Percentiles rank a stretch among this genome's conserved stretches.
Evolutionary conservation across 352 stramenopile genomes (phyloP).

Genomic region (Paralagenidium karlingii): DNA sequence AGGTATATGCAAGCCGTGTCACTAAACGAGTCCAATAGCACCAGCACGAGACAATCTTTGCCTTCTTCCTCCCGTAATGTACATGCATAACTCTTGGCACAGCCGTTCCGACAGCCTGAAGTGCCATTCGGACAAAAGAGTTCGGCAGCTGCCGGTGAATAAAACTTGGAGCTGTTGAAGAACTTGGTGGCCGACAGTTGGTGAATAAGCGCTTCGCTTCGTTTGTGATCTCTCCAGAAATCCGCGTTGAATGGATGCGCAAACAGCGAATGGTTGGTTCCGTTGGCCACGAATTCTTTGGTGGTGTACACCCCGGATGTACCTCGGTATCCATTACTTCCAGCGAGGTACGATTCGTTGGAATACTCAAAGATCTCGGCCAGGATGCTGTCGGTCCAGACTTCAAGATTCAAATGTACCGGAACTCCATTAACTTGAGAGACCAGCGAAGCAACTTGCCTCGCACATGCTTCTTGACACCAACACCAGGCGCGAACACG

Average conservation of each 20-base stretch:
- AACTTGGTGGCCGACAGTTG: slow-evolving; percentile 11
- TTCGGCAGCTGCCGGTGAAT: slow-evolving; percentile 8
- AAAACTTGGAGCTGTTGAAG: slow-evolving; percentile 10
- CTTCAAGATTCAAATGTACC: no score
- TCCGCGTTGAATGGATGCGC: slow-evolving; percentile 19
- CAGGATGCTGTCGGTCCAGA: slow-evolving; percentile 2
- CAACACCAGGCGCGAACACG: slow-evolving; percentile 4
- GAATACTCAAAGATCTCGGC: background rate
- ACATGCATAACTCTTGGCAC: slow-evolving; percentile 24
- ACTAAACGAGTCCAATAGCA: slow-evolving; percentile 37
- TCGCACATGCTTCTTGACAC: slow-evolving; percentile 7
- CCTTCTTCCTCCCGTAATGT: slow-evolving; percentile 14
- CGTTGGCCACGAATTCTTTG: slow-evolving; percentile 16
- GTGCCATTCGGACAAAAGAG: slow-evolving; percentile 11
- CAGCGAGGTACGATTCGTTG: background rate
- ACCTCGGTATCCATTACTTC: slow-evolving; percentile 17
- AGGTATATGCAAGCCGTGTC: slow-evolving; percentile 22
- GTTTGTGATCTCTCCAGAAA: slow-evolving; percentile 39
- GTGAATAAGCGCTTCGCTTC: slow-evolving; percentile 19
- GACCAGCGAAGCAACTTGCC: slow-evolving; percentile 6
- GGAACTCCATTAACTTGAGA: slow-evolving; percentile 2
- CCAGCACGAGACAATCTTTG: slow-evolving; percentile 27
- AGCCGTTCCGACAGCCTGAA: slow-evolving; percentile 31
- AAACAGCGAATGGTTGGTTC: slow-evolving; percentile 9
- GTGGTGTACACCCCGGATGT: slow-evolving; percentile 25